Base-by-base conservation (phyloP, 768 basidiomycete species). In the Trametes gibbosa region DNA sequence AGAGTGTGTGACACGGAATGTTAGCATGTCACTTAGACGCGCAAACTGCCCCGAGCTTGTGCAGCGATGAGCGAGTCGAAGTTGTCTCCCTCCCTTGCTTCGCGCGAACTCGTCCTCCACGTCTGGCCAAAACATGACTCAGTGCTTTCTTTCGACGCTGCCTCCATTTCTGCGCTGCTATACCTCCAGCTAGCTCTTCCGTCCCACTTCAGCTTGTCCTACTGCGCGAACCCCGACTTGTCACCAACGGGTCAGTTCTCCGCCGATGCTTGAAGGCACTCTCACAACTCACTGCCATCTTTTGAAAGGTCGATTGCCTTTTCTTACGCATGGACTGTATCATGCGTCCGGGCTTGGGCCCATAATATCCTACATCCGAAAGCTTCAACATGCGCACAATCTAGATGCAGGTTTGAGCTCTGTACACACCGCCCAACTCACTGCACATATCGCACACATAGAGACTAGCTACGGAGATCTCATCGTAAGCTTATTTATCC, bases 91-190 rank as follows among this genome's bases (percentile, higher is more conserved):
- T 27, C 40, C 10, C 60, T 56, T 12, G 60, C 43, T 39, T 21
- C 50, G 4, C 56, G 41, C 47, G 25, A 48, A 25, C 14, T 58
- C 25, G 58, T 61, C 35, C 73, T 92, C 19, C 76, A 91, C 70
- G 73, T 92, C 57, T 92, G 88, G 88, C 88, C 91, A 0, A 77
- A 77, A 5, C 75, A 77, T 68, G 90, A 84, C 82, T 77, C 75
- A 40, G 68, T 90, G 10, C 80, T 83, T 19, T 90, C 90, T 3
- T 76, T 84, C 47, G 88, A 92, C 56, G 81, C 88, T 0, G 70
- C 77, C 16, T 89, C 84, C 69, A 75, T 90, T 21, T 81, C 84
- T 4, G 80, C 89, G 0, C 72, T 88, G 5, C 72, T 91, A 43
- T 86, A 85, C 66, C 80, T 91, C 25, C 89, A 92, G 68, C 72